Conservation (phyloP, 75 land plant species). For the Adiantum capillusveneris region DNA sequence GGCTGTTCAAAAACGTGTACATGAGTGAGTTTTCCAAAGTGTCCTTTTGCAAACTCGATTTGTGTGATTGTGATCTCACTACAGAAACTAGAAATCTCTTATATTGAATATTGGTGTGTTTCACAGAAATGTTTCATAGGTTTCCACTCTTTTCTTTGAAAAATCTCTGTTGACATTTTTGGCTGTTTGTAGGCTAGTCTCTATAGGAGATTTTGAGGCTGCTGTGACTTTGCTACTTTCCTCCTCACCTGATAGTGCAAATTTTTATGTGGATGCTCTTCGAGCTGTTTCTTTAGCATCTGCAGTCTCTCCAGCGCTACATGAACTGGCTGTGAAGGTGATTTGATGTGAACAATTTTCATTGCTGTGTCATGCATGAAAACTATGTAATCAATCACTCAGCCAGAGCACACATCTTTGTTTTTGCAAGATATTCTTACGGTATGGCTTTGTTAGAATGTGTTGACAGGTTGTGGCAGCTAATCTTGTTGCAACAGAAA, state of each 20-base stretch:
- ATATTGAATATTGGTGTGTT: too few relatives aligned
- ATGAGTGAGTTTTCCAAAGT: conserved; percentile 88
- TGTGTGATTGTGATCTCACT: too few relatives aligned
- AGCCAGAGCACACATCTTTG: too few relatives aligned
- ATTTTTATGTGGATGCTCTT: conserved; percentile 89
- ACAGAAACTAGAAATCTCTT: too few relatives aligned
- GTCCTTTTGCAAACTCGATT: too few relatives aligned
- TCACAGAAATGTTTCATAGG: too few relatives aligned
- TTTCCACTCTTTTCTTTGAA: not conserved
- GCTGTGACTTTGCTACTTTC: conserved; percentile 92
- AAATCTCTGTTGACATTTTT: too few relatives aligned
- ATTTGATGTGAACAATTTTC: not conserved
- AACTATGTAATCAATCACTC: too few relatives aligned
- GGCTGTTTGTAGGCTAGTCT: conserved; percentile 53
- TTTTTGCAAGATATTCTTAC: not conserved
- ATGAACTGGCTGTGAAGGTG: conserved; percentile 97
- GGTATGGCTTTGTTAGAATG: not conserved
- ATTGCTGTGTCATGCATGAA: not conserved
- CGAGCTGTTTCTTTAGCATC: conserved; percentile 95
- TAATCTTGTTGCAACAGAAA: conserved; percentile 93
- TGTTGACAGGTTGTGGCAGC: conserved; percentile 87
- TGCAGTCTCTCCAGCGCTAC: conserved; percentile 85
- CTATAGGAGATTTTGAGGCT: conserved; percentile 90
- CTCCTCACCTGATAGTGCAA: conserved; percentile 76
- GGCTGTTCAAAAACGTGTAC: conserved; percentile 84